A percentile compares a stretch with the other conserved stretches of the same genome.
Evolutionary conservation across 2,329 filamentous ascomycete genomes (phyloP).

Genomic region (Colletotrichum lentis): DNA sequence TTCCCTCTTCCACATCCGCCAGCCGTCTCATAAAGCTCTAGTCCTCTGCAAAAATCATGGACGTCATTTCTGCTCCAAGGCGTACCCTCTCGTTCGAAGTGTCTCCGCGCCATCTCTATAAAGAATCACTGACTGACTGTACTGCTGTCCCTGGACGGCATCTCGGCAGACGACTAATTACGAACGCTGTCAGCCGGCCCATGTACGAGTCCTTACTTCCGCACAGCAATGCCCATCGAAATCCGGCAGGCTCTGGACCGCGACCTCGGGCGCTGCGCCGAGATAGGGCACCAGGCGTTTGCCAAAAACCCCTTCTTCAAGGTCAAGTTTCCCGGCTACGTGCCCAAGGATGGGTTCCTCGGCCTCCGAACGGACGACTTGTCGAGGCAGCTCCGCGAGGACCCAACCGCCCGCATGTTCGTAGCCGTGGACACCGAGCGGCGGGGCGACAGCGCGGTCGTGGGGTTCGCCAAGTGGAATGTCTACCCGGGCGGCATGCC

Average conservation of each 20-base stretch:
- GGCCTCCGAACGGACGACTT: conserved; percentile 40
- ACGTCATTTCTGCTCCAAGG: neutral
- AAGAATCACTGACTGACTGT: neutral
- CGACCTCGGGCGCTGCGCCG: conserved; percentile 3
- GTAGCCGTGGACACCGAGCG: conserved; percentile 26
- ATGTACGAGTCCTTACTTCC: neutral
- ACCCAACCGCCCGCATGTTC: conserved; percentile 13
- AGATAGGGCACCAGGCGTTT: conserved; percentile 16
- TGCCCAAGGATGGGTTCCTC: conserved; percentile 39
- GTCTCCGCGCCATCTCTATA: no score
- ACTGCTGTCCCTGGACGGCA: neutral
- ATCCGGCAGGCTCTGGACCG: conserved; percentile 2
- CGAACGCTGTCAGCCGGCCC: neutral
- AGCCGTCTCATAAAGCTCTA: neutral
- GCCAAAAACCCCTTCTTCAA: neutral
- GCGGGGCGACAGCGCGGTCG: conserved; percentile 39
- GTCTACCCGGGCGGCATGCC: conserved; percentile 45
- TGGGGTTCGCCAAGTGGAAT: conserved; percentile 50
- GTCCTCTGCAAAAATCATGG: neutral
- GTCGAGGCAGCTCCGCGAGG: conserved; percentile 28
- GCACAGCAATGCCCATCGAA: conserved; percentile 22
- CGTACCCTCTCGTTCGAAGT: neutral
- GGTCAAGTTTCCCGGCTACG: conserved; percentile 45
- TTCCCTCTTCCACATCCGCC: no score
- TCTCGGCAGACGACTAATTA: neutral